These are phyloP conservation scores for Exserohilum rostratum DNA, from an alignment of 2,329 filamentous ascomycete species.

Conservation along the genomic window DNA sequence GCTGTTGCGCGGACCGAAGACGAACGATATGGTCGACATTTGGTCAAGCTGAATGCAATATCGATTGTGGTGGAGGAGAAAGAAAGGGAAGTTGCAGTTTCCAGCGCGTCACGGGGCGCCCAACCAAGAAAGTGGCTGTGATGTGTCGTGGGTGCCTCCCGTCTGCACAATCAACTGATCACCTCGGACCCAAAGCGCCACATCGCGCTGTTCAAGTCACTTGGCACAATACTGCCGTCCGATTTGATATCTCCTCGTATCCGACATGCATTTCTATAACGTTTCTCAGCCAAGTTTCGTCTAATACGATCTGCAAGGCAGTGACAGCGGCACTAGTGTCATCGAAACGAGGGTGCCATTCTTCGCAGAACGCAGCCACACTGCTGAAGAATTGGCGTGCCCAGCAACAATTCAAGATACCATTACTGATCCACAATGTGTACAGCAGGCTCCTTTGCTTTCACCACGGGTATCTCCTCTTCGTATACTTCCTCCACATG, in stretches of 20 bases:
- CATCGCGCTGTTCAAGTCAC: too few species aligned
- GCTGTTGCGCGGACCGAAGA: conserved; percentile 45
- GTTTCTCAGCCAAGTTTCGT: too few species aligned
- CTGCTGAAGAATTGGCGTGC: too few species aligned
- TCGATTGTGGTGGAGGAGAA: neutral
- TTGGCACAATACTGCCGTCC: too few species aligned
- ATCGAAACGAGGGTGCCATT: too few species aligned
- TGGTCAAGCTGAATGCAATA: neutral
- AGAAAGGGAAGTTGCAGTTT: neutral
- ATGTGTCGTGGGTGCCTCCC: neutral
- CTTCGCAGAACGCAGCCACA: too few species aligned
- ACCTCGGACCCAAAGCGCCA: neutral
- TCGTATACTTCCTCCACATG: conserved; percentile 46
- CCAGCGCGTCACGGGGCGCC: conserved; percentile 3
- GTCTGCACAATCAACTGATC: neutral
- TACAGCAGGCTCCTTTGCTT: conserved; percentile 4
- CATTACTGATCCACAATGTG: neutral
- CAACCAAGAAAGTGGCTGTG: conserved; percentile 10
- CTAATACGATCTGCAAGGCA: too few species aligned
- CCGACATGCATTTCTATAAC: too few species aligned
- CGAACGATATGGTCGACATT: conserved; percentile 44
- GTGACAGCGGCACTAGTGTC: too few species aligned
- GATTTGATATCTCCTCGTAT: too few species aligned
- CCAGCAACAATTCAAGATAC: neutral
- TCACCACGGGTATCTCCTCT: conserved; percentile 31